Evolutionary conservation across 257 asterid species (phyloP), one percentile per base, ranked within the genome.

Genomic region (Echites panduratus): DNA sequence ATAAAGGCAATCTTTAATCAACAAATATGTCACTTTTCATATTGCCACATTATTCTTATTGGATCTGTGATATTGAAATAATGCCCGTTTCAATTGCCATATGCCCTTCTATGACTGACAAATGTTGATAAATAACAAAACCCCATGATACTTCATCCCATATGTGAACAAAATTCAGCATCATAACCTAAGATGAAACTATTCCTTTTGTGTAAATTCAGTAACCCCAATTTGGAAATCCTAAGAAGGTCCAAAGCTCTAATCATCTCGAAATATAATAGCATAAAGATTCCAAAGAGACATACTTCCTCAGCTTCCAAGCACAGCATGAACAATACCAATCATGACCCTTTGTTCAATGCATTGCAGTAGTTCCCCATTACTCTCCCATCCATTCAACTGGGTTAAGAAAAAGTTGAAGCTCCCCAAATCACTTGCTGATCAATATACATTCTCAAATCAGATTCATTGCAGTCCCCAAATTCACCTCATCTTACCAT

Each of bases 361-460:
- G 45, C 70, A 73, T 48, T n/a, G 26, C 22, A 38, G 27, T 48
- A 16, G 71, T 35, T 52, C 45, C 19, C 43, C 43, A 8, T 61
- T 35, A 43, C 66, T 50, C 45, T 52, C 66, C 72, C 52, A 73
- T 41, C 43, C 26, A 52, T 32, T 40, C 40, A 48, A 50, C 72
- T 45, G 41, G 8, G 54, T 57, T 72, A n/a, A 41, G 32, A 67
- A 44, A 20, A 24, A 7, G 7, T 9, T 10, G 40, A 32, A 29
- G 47, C 48, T 62, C 26, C 27, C 47, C 12, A 62, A 62, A 22
- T 12, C 6, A 17, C 44, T 4, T 0, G n/a, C 70, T 17, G 40
- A 14, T 48, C 10, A 38, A n/a, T 11, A 62, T 7, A 26, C 50
- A 62, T 32, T 49, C 70, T 40, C 56, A 27, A 73, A 64, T 73